Conservation (phyloP, 176 grass and related monocot genomes). For the Otatea glauca region DNA sequence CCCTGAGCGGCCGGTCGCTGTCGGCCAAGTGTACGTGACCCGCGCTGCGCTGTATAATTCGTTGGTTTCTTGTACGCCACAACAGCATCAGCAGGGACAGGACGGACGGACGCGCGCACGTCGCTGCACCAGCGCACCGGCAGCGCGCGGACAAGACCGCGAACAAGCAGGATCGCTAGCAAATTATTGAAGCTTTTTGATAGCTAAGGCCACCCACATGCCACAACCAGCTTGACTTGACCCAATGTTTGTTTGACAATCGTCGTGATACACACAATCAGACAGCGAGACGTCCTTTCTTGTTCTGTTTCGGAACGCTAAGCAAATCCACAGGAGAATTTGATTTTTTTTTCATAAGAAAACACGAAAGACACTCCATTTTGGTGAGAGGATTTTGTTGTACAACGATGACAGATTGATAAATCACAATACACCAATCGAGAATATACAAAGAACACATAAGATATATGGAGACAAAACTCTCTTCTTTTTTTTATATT, state of each 20-base stretch:
- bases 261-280: neutral
- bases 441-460: too few species aligned
- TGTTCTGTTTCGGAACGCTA: neutral
- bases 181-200: neutral
- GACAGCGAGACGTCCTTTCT: neutral
- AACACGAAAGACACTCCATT: neutral
- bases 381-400: neutral
- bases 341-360: neutral
- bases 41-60: too few species aligned
- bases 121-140: neutral
- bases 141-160: neutral
- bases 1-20: too few species aligned
- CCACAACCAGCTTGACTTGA: neutral
- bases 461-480: too few species aligned
- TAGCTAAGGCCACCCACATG: neutral
- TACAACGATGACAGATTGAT: too few species aligned
- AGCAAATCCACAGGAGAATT: neutral
- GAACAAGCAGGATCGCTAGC: neutral
- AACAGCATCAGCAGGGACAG: neutral
- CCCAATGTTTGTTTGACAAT: neutral
- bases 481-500: too few species aligned
- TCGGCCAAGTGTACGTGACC: too few species aligned
- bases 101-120: neutral
- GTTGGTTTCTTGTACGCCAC: neutral
- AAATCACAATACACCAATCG: too few species aligned